Evolutionary conservation across 148 eudicot species (phyloP).

Genomic region (Spergularia marina): DNA sequence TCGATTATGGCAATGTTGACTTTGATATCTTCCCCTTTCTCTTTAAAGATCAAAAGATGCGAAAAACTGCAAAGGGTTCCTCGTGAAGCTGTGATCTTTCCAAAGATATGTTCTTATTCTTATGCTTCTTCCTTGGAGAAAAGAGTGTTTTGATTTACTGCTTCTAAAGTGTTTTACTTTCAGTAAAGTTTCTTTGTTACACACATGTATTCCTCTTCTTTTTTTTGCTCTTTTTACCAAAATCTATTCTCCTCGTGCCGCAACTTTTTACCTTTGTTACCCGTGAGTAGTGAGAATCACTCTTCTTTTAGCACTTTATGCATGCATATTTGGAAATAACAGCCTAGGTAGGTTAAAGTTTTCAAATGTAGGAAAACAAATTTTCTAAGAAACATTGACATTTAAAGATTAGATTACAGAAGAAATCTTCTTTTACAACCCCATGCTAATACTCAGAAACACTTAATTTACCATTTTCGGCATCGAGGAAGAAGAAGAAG

Average conservation of each 20-base stretch:
- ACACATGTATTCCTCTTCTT: constrained; percentile 32
- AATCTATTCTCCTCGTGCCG: constrained; percentile 24
- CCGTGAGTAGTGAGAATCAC: constrained; percentile 11
- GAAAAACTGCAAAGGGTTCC: constrained; percentile 21
- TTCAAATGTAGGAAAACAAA: neutral
- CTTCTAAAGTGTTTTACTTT: constrained; percentile 6
- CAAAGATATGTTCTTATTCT: constrained; percentile 33
- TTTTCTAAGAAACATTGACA: constrained; percentile 17
- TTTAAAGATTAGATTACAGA: constrained; percentile 12
- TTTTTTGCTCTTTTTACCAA: neutral
- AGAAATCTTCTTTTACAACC: constrained; percentile 8
- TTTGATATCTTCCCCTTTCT: constrained; percentile 14
- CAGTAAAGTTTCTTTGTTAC: constrained; percentile 27
- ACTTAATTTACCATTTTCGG: constrained; percentile 10
- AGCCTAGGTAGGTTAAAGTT: too few relatives aligned
- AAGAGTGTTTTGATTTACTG: neutral
- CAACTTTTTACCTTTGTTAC: constrained; percentile 13
- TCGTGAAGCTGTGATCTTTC: constrained; percentile 23
- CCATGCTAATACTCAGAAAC: constrained; percentile 3
- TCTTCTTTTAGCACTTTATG: constrained; percentile 7
- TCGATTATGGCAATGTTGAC: constrained; percentile 29
- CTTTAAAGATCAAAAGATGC: constrained; percentile 28
- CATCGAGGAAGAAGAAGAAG: constrained; percentile 3
- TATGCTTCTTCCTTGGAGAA: constrained; percentile 19
- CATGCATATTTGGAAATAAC: constrained; percentile 11